These are phyloP conservation scores for Alternaria hordeiaustralica DNA, from an alignment of 2,329 filamentous ascomycete species.

Conservation along the genomic window DNA sequence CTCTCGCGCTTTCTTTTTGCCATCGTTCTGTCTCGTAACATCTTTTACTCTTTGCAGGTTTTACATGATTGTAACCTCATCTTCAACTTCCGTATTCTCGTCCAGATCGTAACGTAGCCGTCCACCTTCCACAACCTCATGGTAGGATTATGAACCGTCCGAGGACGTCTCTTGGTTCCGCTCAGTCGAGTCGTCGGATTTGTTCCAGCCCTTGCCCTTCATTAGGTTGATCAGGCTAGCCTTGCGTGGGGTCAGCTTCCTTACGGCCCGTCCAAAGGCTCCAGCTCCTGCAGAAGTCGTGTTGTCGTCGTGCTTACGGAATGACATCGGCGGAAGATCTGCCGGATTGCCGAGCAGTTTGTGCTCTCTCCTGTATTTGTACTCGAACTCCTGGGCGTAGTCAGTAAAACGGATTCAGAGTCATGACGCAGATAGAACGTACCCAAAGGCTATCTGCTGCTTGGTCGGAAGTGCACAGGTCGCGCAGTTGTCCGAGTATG, in stretches of 20 bases:
- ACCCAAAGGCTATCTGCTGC: conserved; percentile 46
- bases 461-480: conserved; percentile 35
- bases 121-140: not conserved
- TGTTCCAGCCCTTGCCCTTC: conserved; percentile 43
- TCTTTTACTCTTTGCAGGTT: not conserved
- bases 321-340: conserved; percentile 20
- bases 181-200: conserved; percentile 12
- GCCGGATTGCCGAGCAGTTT: conserved; percentile 28
- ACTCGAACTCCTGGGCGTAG: conserved; percentile 39
- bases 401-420: not conserved
- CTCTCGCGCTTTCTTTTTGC: not conserved
- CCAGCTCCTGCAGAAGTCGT: conserved; percentile 22
- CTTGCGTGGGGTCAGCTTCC: conserved; percentile 45
- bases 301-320: conserved; percentile 30
- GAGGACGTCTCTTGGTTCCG: conserved; percentile 11
- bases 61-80: not conserved
- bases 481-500: conserved; percentile 42
- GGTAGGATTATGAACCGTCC: not conserved
- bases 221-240: conserved; percentile 43
- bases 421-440: not conserved
- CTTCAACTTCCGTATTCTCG: not conserved
- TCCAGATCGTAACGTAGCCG: not conserved
- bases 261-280: conserved; percentile 38
- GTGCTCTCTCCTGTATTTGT: conserved; percentile 40
- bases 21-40: conserved; percentile 1